Evolutionary conservation across 192 early-diverging fungal genomes (phyloP), one percentile per base, ranked within the genome.

Genomic region (Linnemannia schmuckeri): DNA sequence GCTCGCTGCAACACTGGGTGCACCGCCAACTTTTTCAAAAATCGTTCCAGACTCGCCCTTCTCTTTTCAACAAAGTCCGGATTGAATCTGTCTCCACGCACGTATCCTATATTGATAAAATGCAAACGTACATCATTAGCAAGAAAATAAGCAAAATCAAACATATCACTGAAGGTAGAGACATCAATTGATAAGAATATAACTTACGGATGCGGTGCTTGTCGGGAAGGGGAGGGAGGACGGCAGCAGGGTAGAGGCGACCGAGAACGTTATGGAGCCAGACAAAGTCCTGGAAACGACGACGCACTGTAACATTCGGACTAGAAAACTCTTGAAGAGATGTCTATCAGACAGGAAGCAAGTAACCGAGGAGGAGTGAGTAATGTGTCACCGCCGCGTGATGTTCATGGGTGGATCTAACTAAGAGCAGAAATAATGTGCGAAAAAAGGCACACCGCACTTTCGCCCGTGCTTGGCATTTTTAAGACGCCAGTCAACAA

Each of bases 221-320:
- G 41, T 95, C 98, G 9, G 98, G 98, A 27, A 98, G 85, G 12
- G 97, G 97, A 73, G 97, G 97, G 0, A 98, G 79, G 40, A 98
- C 96, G 61, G 95, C 95, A 8, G 95, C 94, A 10, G 96, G 92
- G 87, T 92, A 96, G 88, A 97, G 95, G 47, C 93, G 91, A 47
- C 77, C 78, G 55, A 99, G 91, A 63, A 93, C 92, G 72, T 91
- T 90, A 81, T 98, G 92, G 61, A 99, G 92, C 95, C 94, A 97
- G 13, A 94, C 94, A 93, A 99, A 99, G 85, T 99, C 98, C 83
- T 97, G 96, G 89, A 96, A 99, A 82, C 98, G 92, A 74, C 98
- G 93, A 66, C 97, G 93, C 9, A 98, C 93, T 41, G 93, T 91
- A 37, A 93, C 90, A 61, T 92, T 90, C 5, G 91, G 77, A 27